Base-by-base conservation (phyloP, 768 basidiomycete genomes). In the Cyclocybe aegerita region DNA sequence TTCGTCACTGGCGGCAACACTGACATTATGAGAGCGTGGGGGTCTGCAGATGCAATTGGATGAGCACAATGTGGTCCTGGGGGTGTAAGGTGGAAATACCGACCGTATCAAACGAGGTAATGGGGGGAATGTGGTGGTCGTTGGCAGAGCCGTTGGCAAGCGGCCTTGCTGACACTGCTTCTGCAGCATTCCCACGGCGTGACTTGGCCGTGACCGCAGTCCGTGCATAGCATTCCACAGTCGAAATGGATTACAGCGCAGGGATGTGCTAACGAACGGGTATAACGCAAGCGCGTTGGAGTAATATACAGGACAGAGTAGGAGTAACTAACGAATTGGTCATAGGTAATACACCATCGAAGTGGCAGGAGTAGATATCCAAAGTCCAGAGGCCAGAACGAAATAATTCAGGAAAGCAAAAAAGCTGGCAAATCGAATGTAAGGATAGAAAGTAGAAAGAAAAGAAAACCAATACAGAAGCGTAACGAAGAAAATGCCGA, bases 71-170 rank as follows among this genome's bases (percentile, higher is more conserved):
- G 37, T 46, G 37, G 39, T 38, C 42, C n/a, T 16, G 32, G 9
- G 14, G 8, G 35, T 30, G 39, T 38, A 39, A 8, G 12, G 34
- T 5, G 33, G 30, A 34, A 4, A 31, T 4, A 52, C 70, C 68
- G 49, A 73, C 73, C 70, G 72, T 75, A 50, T 72, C 68, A 71
- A 71, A 70, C 66, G 70, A 72, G 49, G 47, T 60, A 55, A 56
- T 46, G 49, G 54, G 60, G 38, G 35, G 59, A 46, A 42, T 37
- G 57, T 49, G 57, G 56, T 60, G 57, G 60, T 60, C 54, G 65
- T 61, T 63, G 61, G 60, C 45, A 54, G 40, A 54, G 60, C 55
- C 56, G 62, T 56, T 62, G 65, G 61, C 57, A 56, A 58, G 49
- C 42, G 36, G 54, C 55, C 46, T 40, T 48, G 48, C 49, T 56